phyloP scores from a whole-genome alignment of 768 basidiomycete species.

The Infundibulicybe gibba region DNA sequence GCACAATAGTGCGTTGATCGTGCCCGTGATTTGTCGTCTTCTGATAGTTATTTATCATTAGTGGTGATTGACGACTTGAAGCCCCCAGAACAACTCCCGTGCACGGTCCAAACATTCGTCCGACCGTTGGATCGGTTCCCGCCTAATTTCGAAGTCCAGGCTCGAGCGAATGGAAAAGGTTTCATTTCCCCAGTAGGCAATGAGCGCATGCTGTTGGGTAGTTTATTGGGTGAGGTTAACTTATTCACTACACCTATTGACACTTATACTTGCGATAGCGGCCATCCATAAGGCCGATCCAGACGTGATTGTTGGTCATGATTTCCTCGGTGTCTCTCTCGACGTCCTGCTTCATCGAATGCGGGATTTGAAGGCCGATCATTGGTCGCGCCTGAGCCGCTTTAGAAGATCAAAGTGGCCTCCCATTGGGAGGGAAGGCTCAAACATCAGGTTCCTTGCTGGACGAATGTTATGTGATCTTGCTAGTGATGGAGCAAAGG shows the following conservation, averaged over 20 bases:
- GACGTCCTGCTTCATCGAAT: slow-evolving; percentile 91
- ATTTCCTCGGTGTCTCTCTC: slow-evolving; percentile 85
- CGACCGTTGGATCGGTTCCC: slow-evolving; percentile 89
- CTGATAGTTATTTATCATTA: slow-evolving; percentile 22
- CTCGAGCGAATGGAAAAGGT: slow-evolving; percentile 61
- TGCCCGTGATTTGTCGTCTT: too few relatives aligned
- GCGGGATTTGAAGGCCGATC: slow-evolving; percentile 85
- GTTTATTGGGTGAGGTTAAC: slow-evolving; percentile 57
- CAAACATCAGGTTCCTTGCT: slow-evolving; percentile 77
- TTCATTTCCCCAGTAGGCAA: slow-evolving; percentile 71
- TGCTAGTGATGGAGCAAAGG: slow-evolving; percentile 92
- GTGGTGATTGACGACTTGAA: slow-evolving; percentile 90
- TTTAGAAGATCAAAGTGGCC: slow-evolving; percentile 87
- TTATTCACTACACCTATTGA: background rate
- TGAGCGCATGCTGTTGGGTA: slow-evolving; percentile 84
- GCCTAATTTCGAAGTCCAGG: slow-evolving; percentile 71
- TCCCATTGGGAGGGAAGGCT: slow-evolving; percentile 73
- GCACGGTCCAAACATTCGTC: slow-evolving; percentile 82
- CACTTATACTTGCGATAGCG: slow-evolving; percentile 32
- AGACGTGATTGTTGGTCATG: slow-evolving; percentile 92
- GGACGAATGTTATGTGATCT: slow-evolving; percentile 91
- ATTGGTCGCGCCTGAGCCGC: slow-evolving; percentile 92
- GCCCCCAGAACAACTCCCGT: slow-evolving; percentile 83
- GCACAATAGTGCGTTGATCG: slow-evolving; percentile 46
- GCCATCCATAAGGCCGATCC: slow-evolving; percentile 86